Evolutionary conservation across 2,329 filamentous ascomycete species (phyloP).

Genomic region (Curvularia eragrostidis): DNA sequence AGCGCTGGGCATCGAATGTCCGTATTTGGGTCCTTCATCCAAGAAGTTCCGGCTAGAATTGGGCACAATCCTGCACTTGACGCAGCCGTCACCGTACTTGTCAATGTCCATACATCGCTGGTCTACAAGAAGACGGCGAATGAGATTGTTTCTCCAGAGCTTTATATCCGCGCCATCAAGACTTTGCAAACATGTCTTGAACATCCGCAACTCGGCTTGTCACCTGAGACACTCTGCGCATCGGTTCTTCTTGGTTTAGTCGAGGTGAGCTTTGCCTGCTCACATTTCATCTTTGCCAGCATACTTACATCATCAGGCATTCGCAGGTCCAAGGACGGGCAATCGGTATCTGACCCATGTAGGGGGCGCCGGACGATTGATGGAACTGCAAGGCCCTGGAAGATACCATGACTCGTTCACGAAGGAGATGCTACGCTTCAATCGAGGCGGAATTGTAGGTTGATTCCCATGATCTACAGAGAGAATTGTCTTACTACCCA

Average conservation of each 20-base stretch:
- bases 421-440: conserved; percentile 43
- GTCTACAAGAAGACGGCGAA: conserved; percentile 31
- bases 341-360: conserved; percentile 45
- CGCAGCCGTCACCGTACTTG: conserved; percentile 40
- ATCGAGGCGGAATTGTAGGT: conserved; percentile 42
- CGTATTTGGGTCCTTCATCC: conserved; percentile 42
- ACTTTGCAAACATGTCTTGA: conserved; percentile 38
- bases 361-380: conserved; percentile 42
- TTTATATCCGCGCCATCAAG: conserved; percentile 43
- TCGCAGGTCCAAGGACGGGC: conserved; percentile 40
- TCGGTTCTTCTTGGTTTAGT: conserved; percentile 43
- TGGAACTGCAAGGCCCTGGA: conserved; percentile 41
- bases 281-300: background rate
- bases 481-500: background rate
- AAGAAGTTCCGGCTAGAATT: conserved; percentile 39
- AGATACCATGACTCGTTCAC: conserved; percentile 39
- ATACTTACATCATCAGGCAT: conserved; percentile 25
- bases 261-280: conserved; percentile 28
- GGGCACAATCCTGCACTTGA: conserved; percentile 43
- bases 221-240: conserved; percentile 45
- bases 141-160: conserved; percentile 35
- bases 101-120: conserved; percentile 38
- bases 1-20: conserved; percentile 40
- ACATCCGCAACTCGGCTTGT: conserved; percentile 38
- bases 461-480: background rate